Conservation (phyloP, 345 rosid species). For the Bruguiera sexangula region DNA sequence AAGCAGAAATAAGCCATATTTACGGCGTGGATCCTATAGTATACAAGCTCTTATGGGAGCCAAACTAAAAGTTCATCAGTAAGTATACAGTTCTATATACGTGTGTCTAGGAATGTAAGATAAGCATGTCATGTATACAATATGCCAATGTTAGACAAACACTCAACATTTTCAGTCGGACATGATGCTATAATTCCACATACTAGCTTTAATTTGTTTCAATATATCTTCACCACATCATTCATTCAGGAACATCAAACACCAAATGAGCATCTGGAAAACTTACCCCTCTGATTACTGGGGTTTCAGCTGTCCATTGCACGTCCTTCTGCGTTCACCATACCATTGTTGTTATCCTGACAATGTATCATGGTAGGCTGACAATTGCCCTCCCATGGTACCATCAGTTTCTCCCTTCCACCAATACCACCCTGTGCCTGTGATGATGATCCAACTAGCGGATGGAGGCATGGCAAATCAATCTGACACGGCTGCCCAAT, state of each 20-base stretch:
- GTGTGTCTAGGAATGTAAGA: neutral
- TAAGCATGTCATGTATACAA: neutral
- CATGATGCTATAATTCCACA: neutral
- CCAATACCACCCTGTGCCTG: constrained; percentile 21
- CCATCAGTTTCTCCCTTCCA: constrained; percentile 34
- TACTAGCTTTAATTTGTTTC: neutral
- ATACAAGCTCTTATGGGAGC: neutral
- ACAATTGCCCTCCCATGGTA: constrained; percentile 31
- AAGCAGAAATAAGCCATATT: neutral
- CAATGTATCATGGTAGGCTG: constrained; percentile 29
- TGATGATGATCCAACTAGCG: constrained; percentile 19
- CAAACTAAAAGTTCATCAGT: too few species aligned
- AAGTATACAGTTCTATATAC: neutral
- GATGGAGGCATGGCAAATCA: constrained; percentile 36
- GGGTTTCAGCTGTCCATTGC: constrained; percentile 11
- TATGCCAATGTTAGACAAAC: too few species aligned
- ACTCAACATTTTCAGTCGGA: neutral
- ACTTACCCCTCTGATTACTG: constrained; percentile 3
- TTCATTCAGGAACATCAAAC: constrained; percentile 1
- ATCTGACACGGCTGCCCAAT: constrained; percentile 18
- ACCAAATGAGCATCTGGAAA: neutral
- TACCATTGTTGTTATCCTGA: constrained; percentile 19
- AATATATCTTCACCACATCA: neutral
- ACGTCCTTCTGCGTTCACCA: constrained; percentile 15
- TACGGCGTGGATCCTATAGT: neutral